phyloP scores from a whole-genome alignment of 208 protist genomes.

The Acanthamoeba quina region DNA sequence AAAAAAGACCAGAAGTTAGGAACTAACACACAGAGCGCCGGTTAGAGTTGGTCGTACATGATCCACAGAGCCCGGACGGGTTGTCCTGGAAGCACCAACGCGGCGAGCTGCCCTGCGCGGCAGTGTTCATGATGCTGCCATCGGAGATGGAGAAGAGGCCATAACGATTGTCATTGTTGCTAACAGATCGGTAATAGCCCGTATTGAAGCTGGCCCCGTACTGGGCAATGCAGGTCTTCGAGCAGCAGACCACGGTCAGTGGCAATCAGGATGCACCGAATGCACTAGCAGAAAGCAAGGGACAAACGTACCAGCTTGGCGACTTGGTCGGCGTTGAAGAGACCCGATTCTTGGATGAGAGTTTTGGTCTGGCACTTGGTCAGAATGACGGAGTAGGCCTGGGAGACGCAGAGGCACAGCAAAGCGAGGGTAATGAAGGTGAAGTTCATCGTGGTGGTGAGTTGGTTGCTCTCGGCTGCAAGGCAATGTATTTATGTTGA shows the following conservation, averaged over 20 bases:
- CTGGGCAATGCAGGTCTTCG: neutral
- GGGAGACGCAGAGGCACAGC: neutral
- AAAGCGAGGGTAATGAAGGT: neutral
- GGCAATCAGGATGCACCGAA: neutral
- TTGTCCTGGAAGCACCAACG: neutral
- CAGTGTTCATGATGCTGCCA: neutral
- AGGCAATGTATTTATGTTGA: neutral
- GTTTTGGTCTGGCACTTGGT: constrained; percentile 26
- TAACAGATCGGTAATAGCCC: neutral
- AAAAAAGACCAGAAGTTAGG: no score
- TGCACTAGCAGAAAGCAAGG: neutral
- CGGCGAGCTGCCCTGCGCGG: neutral
- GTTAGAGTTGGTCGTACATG: neutral
- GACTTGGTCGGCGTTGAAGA: neutral
- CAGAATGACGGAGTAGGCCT: neutral
- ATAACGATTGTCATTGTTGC: neutral
- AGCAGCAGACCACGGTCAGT: neutral
- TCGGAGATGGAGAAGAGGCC: neutral
- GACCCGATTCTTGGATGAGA: neutral
- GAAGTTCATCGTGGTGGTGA: neutral
- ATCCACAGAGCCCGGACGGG: neutral
- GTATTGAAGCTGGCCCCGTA: neutral
- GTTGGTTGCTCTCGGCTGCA: neutral
- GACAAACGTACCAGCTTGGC: neutral
- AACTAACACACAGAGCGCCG: no score